Conservation (phyloP, 1,284 basidiomycete species). For the Leucoagaricus sp. region DNA sequence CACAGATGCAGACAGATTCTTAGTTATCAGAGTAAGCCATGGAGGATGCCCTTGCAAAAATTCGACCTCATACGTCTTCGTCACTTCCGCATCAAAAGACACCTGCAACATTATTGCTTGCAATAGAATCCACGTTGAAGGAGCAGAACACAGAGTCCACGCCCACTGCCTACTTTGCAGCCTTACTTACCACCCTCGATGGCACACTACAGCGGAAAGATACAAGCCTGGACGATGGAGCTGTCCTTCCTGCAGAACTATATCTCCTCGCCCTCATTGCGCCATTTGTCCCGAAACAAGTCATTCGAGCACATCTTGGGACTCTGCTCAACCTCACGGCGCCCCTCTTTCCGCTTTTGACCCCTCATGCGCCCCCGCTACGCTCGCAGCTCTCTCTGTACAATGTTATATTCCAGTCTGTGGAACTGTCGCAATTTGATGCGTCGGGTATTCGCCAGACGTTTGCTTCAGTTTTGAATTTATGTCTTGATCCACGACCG, state of each 20-base stretch:
- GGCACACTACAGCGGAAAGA: slow-evolving; percentile 69
- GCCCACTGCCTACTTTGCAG: slow-evolving; percentile 88
- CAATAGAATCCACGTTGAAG: slow-evolving; percentile 86
- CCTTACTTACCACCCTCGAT: slow-evolving; percentile 80
- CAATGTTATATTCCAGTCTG: slow-evolving; percentile 61
- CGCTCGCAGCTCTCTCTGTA: slow-evolving; percentile 80
- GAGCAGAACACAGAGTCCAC: slow-evolving; percentile 74
- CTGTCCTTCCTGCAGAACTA: slow-evolving; percentile 83
- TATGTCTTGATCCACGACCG: slow-evolving; percentile 87
- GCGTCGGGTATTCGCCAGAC: slow-evolving; percentile 70
- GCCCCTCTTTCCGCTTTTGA: slow-evolving; percentile 73
- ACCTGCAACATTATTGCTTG: slow-evolving; percentile 86
- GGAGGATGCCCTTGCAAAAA: slow-evolving; percentile 79
- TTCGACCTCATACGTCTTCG: slow-evolving; percentile 85
- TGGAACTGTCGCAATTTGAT: slow-evolving; percentile 75
- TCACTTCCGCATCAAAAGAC: slow-evolving; percentile 86
- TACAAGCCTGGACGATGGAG: slow-evolving; percentile 69
- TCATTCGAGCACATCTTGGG: slow-evolving; percentile 67
- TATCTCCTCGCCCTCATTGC: slow-evolving; percentile 85
- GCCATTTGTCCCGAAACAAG: slow-evolving; percentile 77
- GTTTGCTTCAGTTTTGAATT: slow-evolving; percentile 78
- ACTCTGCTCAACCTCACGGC: slow-evolving; percentile 71
- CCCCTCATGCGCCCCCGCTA: slow-evolving; percentile 66
- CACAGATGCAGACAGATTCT: slow-evolving; percentile 10
- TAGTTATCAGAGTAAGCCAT: slow-evolving; percentile 30